These are phyloP conservation scores for Boletus sensibilis DNA, from an alignment of 768 basidiomycete genomes.

Conservation along the genomic window DNA sequence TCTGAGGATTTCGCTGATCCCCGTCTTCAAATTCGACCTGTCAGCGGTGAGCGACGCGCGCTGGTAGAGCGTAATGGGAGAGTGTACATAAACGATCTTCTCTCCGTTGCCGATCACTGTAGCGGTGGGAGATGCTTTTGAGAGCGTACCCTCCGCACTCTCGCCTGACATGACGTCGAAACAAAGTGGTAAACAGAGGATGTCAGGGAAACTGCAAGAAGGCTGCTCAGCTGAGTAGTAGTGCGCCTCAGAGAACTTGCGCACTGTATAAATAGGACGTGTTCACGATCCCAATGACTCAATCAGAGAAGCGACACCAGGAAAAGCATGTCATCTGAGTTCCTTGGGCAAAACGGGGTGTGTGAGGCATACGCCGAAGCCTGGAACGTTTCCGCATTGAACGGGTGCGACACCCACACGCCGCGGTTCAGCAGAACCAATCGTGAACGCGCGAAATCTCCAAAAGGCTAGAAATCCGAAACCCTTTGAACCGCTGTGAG, in stretches of 20 bases:
- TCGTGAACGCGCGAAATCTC: neutral
- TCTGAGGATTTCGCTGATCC: constrained; percentile 40
- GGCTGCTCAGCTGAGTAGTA: neutral
- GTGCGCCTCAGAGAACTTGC: neutral
- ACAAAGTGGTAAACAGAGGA: neutral
- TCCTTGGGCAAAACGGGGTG: neutral
- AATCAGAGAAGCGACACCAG: neutral
- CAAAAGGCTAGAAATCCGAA: neutral
- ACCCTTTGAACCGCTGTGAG: neutral
- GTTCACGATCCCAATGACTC: neutral
- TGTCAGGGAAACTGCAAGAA: neutral
- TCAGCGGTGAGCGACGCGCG: constrained; percentile 1
- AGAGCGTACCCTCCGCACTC: neutral
- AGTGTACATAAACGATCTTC: constrained; percentile 11
- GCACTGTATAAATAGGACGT: constrained; percentile 15
- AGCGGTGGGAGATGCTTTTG: neutral
- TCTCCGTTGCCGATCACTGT: neutral
- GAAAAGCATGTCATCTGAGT: neutral
- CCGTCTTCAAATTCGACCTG: constrained; percentile 41
- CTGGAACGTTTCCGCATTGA: neutral
- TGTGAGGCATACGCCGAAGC: neutral
- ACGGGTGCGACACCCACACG: neutral
- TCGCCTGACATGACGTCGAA: constrained; percentile 12
- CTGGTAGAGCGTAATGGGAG: neutral
- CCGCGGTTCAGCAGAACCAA: neutral